Evolutionary conservation across 2,329 filamentous ascomycete genomes (phyloP), one percentile per base, ranked within the genome.

Genomic region (Trichothecium roseum): DNA sequence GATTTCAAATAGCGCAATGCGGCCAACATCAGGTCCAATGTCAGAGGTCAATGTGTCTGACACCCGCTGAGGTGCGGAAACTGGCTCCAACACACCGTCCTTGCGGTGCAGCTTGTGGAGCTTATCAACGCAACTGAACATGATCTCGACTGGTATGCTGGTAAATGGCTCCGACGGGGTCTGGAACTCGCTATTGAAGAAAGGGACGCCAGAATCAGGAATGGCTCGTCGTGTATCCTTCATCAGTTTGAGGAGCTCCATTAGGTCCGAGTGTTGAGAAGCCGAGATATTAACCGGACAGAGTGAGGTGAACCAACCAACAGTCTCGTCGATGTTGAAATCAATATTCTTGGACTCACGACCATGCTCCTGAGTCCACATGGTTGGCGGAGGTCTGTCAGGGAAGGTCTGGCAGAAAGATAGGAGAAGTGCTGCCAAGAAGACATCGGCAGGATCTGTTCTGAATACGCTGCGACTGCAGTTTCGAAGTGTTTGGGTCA

Each of bases 271-370:
- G 3, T 58, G 51, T 3, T 56, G 52, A 3, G 66, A 59, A 1
- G 64, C 45, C 8, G 60, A 57, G 3, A 68, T 53, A 2, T 60
- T 56, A 5, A 76, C 54, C 0, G 73, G 73, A 33, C 64, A 71
- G 10, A 78, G 53, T 0, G 70, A 65, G 3, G 72, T 74, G 42
- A 78, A 75, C 72, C 72, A 77, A 2, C 73, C 74, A 0, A 78
- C 70, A 0, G 72, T 77, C 35, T 72, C 59, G 4, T 66, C 64
- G 1, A 75, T 61, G 49, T 77, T 68, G 10, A 69, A 54, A 13
- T 65, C 62, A 1, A 52, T 48, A 18, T 63, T 62, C 41, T 60
- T 60, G 3, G 56, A 48, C n/a, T 62, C 53, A 13, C 69, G 57
- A 13, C 69, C 69, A 27, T 65, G 60, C 40, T 71, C 68, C 41